Conservation (phyloP, 2,329 filamentous ascomycete genomes). For the Acephala macrosclerotiorum region DNA sequence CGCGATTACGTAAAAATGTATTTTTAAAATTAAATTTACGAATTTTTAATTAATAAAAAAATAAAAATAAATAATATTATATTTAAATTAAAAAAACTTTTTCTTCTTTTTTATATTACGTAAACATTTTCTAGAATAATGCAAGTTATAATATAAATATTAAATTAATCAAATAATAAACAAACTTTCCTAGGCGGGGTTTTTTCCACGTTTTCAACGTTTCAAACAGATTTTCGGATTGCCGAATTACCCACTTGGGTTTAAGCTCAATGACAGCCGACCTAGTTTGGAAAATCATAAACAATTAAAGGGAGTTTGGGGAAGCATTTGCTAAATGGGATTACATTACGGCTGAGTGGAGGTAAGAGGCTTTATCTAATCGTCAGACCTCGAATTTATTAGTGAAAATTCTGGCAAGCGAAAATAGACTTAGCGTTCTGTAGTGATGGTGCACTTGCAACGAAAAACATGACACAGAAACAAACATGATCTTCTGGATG, state of each 20-base stretch:
- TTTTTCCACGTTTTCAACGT: neutral
- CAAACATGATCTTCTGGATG: neutral
- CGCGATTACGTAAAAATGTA: too few relatives aligned
- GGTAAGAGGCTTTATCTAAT: neutral
- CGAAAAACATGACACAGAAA: neutral
- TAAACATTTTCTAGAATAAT: too few relatives aligned
- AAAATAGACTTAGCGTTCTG: neutral
- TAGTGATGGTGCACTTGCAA: neutral
- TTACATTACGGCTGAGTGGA: neutral
- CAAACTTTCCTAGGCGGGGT: too few relatives aligned
- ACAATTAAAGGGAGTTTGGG: neutral
- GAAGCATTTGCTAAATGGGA: constrained; percentile 1
- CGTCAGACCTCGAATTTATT: neutral
- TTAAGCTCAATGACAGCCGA: neutral
- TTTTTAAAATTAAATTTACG: too few relatives aligned
- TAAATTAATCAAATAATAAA: too few relatives aligned
- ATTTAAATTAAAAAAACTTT: too few relatives aligned
- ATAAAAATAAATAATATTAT: too few relatives aligned
- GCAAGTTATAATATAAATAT: too few relatives aligned
- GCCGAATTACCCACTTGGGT: neutral
- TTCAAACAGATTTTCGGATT: neutral
- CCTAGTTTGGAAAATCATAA: neutral
- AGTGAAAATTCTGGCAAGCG: neutral
- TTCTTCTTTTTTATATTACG: too few relatives aligned
- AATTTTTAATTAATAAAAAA: too few relatives aligned